These are phyloP conservation scores for Carex myosuroides DNA, from an alignment of 176 grass and related monocot genomes.

Conservation along the genomic window DNA sequence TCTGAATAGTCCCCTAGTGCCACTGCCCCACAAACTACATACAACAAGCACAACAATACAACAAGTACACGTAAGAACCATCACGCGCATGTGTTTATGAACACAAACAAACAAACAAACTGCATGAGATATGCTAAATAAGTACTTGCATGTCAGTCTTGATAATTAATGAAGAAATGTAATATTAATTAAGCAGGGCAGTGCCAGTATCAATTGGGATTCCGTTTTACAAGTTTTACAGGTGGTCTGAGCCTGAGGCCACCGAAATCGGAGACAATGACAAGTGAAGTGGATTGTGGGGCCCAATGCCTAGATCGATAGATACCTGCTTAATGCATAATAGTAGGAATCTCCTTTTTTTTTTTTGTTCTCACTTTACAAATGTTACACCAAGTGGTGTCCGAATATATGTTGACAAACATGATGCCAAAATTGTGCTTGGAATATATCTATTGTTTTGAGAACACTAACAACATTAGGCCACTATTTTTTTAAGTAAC, in stretches of 20 bases:
- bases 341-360: constrained; percentile 11
- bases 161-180: not conserved
- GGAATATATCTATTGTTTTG: not conserved
- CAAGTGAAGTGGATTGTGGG: constrained; percentile 10
- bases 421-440: not conserved
- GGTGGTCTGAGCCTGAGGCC: not conserved
- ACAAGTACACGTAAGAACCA: constrained; percentile 1
- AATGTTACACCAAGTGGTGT: not conserved
- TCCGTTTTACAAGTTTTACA: not conserved
- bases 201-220: not conserved
- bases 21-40: constrained; percentile 87
- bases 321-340: not conserved
- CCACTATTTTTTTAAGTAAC: not conserved
- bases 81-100: not conserved
- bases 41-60: constrained; percentile 21
- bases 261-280: constrained; percentile 10
- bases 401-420: not conserved
- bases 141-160: not conserved
- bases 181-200: not conserved
- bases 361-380: constrained; percentile 2
- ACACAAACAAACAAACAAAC: not conserved
- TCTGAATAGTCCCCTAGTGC: constrained; percentile 78
- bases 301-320: not conserved
- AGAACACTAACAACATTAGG: not conserved
- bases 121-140: not conserved